Evolutionary conservation across 306 rosid species (phyloP).

Genomic region (Ormosia semicastrata): DNA sequence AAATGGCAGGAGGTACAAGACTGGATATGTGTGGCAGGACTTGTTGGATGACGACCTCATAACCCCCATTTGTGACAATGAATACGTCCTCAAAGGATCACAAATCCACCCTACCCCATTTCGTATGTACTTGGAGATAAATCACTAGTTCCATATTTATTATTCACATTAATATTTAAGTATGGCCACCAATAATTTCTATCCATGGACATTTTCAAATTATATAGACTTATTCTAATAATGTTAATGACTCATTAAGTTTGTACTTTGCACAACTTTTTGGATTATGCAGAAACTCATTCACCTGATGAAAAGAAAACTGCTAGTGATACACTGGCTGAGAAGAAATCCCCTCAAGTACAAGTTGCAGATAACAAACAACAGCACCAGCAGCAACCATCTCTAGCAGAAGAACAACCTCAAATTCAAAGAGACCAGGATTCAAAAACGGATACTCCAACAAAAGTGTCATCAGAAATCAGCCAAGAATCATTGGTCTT

Average conservation of each 20-base stretch:
- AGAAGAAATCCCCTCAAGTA: slow-evolving; percentile 21
- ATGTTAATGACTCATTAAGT: slow-evolving; percentile 11
- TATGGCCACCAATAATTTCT: slow-evolving; percentile 40
- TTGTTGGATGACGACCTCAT: slow-evolving; percentile 81
- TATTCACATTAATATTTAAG: slow-evolving; percentile 12
- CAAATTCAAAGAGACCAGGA: slow-evolving; percentile 19
- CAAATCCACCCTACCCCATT: slow-evolving; percentile 44
- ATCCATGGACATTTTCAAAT: slow-evolving; percentile 4
- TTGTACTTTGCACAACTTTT: neutral
- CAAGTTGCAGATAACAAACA: slow-evolving; percentile 22
- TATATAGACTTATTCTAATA: slow-evolving; percentile 1
- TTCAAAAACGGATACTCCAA: slow-evolving; percentile 19
- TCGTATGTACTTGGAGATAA: slow-evolving; percentile 36
- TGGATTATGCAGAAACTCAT: slow-evolving; percentile 31
- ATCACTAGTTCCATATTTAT: slow-evolving; percentile 1
- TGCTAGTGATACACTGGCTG: slow-evolving; percentile 10
- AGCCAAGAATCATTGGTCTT: slow-evolving; percentile 50
- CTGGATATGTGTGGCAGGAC: slow-evolving; percentile 91
- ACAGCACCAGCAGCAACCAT: slow-evolving; percentile 12
- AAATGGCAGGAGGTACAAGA: slow-evolving; percentile 79
- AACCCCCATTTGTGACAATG: slow-evolving; percentile 86
- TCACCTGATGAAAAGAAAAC: slow-evolving; percentile 31
- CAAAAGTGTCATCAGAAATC: slow-evolving; percentile 46
- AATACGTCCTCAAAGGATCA: slow-evolving; percentile 88
- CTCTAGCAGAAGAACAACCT: slow-evolving; percentile 17